Conservation (phyloP, 1,139 yeast species). For the Petasospora fabianii region DNA sequence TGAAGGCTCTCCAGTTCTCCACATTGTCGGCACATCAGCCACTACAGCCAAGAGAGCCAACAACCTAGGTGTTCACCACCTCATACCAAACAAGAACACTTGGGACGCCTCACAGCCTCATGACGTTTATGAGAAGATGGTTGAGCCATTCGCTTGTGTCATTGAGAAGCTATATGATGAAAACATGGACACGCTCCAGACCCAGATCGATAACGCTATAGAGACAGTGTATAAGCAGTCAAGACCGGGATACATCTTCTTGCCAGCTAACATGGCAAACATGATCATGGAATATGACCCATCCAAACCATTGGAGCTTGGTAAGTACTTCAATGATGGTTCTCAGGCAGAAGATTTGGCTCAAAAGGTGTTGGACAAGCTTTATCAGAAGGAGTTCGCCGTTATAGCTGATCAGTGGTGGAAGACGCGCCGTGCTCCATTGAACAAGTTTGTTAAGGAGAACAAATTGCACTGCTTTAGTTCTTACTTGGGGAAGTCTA, state of each 20-base stretch:
- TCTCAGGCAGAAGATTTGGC: constrained; percentile 35
- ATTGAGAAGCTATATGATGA: constrained; percentile 49
- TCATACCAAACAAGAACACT: constrained; percentile 53
- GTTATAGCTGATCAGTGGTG: constrained; percentile 64
- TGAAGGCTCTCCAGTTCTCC: constrained; percentile 74
- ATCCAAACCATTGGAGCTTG: constrained; percentile 25
- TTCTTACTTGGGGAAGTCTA: constrained; percentile 50
- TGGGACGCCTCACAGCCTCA: constrained; percentile 51
- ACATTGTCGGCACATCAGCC: constrained; percentile 78
- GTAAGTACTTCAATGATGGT: constrained; percentile 7
- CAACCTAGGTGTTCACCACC: constrained; percentile 51
- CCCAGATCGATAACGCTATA: constrained; percentile 49
- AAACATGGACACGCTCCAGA: constrained; percentile 36
- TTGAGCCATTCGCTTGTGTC: constrained; percentile 52
- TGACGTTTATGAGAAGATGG: constrained; percentile 58
- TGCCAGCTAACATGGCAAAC: constrained; percentile 63
- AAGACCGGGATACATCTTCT: constrained; percentile 67
- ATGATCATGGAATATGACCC: constrained; percentile 36
- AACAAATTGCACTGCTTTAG: constrained; percentile 42
- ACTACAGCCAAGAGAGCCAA: constrained; percentile 27
- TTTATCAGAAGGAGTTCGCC: constrained; percentile 50
- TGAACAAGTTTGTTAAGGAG: constrained; percentile 44
- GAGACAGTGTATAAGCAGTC: constrained; percentile 45
- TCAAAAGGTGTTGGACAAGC: constrained; percentile 39
- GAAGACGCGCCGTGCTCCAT: constrained; percentile 46